These are phyloP conservation scores for Persicaria tinctoria DNA, from an alignment of 148 eudicot genomes.

Conservation along the genomic window DNA sequence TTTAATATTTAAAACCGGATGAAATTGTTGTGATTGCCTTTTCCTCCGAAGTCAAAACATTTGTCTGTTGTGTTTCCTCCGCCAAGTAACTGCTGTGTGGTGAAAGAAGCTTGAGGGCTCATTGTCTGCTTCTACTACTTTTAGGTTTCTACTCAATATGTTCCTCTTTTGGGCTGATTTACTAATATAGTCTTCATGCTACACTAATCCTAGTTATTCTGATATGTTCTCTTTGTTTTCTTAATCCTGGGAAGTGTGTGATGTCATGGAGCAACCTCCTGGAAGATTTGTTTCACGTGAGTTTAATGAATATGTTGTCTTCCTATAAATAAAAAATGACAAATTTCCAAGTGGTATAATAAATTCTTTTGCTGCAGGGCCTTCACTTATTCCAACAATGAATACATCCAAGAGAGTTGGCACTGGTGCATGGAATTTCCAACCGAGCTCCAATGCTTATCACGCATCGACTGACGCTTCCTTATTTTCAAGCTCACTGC, in stretches of 20 bases:
- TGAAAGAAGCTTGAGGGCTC: background rate
- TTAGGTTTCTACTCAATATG: background rate
- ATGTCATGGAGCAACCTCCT: conserved; percentile 11
- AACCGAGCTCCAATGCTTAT: conserved; percentile 26
- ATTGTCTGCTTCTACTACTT: background rate
- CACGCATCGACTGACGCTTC: conserved; percentile 47
- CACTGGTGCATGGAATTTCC: conserved; percentile 34
- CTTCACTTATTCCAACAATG: conserved; percentile 25
- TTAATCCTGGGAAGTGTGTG: conserved; percentile 6
- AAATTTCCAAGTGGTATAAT: background rate
- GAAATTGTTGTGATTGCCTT: background rate
- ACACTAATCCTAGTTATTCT: background rate
- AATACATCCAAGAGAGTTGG: conserved; percentile 32
- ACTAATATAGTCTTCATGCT: background rate
- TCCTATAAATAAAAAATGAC: background rate
- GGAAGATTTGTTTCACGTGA: conserved; percentile 5
- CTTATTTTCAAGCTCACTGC: conserved; percentile 77
- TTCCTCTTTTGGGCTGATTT: background rate
- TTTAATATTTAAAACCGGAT: no score
- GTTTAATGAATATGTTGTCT: background rate
- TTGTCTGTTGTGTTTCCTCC: background rate
- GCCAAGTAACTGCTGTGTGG: background rate
- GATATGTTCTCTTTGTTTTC: background rate
- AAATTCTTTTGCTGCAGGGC: conserved; percentile 26
- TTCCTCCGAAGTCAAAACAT: background rate